These are phyloP conservation scores for Powellomyces hirtus DNA, from an alignment of 192 early-diverging fungal genomes.

Conservation along the genomic window DNA sequence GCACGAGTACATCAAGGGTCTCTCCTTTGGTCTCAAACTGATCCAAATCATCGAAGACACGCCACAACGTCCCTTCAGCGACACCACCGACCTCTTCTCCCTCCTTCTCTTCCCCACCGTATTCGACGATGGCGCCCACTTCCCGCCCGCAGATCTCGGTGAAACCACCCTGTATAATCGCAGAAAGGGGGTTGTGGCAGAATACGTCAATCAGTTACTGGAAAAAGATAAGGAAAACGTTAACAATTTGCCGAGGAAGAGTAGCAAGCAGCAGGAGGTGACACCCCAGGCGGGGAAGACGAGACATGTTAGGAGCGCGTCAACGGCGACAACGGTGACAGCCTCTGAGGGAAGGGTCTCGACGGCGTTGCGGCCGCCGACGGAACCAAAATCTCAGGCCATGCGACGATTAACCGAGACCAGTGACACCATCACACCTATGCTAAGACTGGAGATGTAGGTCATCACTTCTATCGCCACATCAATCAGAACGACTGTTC, in stretches of 20 bases:
- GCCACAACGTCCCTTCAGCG: constrained; percentile 23
- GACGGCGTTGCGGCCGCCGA: not conserved
- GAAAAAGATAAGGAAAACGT: not conserved
- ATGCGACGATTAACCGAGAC: not conserved
- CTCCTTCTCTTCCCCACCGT: constrained; percentile 74
- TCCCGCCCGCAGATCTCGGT: constrained; percentile 3
- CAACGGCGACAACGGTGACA: not conserved
- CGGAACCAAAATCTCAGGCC: not conserved
- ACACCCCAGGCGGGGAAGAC: not conserved
- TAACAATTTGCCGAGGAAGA: not conserved
- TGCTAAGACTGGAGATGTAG: not conserved
- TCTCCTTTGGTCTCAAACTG: constrained; percentile 38
- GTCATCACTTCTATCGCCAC: no score
- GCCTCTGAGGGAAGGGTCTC: no score
- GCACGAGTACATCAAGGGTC: constrained; percentile 40
- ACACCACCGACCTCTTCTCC: constrained; percentile 52
- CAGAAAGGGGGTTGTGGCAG: not conserved
- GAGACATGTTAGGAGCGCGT: not conserved
- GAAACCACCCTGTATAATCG: not conserved
- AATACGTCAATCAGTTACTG: not conserved
- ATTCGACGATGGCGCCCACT: constrained; percentile 50
- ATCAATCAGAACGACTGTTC: no score
- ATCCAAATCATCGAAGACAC: constrained; percentile 39
- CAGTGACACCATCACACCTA: not conserved
- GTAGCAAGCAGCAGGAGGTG: not conserved